Conservation (phyloP, 208 protist genomes). For the Acanthamoeba culbertsoni region DNA sequence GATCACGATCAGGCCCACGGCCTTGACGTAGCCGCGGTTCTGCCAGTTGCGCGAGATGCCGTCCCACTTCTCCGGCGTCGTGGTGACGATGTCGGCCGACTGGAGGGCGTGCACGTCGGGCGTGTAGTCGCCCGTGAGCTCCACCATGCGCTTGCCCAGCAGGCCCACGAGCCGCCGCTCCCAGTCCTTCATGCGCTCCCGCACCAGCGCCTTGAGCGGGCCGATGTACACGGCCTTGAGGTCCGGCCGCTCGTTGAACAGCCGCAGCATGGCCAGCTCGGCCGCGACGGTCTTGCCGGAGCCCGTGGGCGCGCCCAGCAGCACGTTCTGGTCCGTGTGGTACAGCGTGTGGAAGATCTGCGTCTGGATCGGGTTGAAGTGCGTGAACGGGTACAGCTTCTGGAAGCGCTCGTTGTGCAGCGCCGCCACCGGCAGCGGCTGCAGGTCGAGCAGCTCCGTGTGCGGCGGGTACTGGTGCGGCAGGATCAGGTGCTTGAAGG, state of each 20-base stretch:
- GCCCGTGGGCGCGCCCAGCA: constrained; percentile 96
- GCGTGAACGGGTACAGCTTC: constrained; percentile 89
- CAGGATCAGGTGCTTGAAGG: constrained; percentile 93
- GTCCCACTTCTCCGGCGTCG: constrained; percentile 99
- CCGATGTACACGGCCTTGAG: constrained; percentile 99
- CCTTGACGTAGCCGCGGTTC: constrained; percentile 87
- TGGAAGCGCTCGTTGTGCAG: constrained; percentile 90
- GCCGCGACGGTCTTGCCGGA: constrained; percentile 98
- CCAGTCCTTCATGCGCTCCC: constrained; percentile 99
- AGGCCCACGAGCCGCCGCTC: constrained; percentile 85
- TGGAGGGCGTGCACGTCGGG: constrained; percentile 92
- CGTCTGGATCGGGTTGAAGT: constrained; percentile 99
- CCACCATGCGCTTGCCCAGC: constrained; percentile 94
- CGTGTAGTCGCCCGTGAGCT: constrained; percentile 96
- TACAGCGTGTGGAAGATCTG: constrained; percentile 98
- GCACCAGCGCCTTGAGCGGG: constrained; percentile 98
- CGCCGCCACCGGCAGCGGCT: constrained; percentile 91
- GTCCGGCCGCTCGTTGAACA: constrained; percentile 87
- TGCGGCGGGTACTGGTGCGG: constrained; percentile 93
- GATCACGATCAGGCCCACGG: constrained; percentile 95
- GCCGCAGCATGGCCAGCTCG: constrained; percentile 97
- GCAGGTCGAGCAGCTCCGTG: constrained; percentile 94
- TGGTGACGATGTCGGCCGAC: constrained; percentile 96
- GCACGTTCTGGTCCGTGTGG: constrained; percentile 97
- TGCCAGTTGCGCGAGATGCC: constrained; percentile 98